Evolutionary conservation across 2,329 filamentous ascomycete genomes (phyloP).

Genomic region (Elsinoe fawcettii): DNA sequence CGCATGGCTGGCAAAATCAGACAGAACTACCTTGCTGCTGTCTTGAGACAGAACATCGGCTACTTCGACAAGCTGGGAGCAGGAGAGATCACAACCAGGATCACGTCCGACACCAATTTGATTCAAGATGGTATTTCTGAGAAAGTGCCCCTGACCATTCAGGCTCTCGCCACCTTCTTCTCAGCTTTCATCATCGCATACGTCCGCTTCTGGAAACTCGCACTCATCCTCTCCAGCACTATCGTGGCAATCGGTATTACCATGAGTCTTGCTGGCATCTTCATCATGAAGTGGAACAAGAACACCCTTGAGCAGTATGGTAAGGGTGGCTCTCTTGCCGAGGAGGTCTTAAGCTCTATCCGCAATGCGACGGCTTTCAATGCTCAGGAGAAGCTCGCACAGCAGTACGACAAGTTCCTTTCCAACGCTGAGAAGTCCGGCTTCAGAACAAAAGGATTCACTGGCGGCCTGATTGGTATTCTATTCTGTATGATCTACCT

Average conservation of each 20-base stretch:
- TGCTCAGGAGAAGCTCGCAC: conserved; percentile 84
- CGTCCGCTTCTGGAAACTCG: conserved; percentile 85
- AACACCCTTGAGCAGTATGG: conserved; percentile 71
- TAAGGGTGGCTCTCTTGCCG: conserved; percentile 75
- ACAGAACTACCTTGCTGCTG: conserved; percentile 73
- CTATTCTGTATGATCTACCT: conserved; percentile 81
- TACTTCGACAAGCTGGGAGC: conserved; percentile 91
- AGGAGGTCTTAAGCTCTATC: conserved; percentile 90
- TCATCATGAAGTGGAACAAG: conserved; percentile 77
- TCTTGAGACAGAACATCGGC: conserved; percentile 79
- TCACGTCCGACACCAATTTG: conserved; percentile 87
- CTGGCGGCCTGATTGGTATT: conserved; percentile 70
- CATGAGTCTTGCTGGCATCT: conserved; percentile 65
- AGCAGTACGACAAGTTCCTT: conserved; percentile 73
- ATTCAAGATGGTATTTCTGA: conserved; percentile 91
- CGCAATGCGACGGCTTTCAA: conserved; percentile 89
- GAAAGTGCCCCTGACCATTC: conserved; percentile 72
- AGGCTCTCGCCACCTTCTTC: conserved; percentile 72
- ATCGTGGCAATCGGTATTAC: conserved; percentile 70
- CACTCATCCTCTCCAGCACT: conserved; percentile 75
- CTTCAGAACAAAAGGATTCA: conserved; percentile 61
- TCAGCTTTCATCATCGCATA: conserved; percentile 88
- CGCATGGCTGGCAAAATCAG: conserved; percentile 47
- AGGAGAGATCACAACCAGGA: conserved; percentile 87
- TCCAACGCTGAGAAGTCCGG: conserved; percentile 66